Conservation (phyloP, 176 grass and related monocot species). For the Triticum dicoccoides region DNA sequence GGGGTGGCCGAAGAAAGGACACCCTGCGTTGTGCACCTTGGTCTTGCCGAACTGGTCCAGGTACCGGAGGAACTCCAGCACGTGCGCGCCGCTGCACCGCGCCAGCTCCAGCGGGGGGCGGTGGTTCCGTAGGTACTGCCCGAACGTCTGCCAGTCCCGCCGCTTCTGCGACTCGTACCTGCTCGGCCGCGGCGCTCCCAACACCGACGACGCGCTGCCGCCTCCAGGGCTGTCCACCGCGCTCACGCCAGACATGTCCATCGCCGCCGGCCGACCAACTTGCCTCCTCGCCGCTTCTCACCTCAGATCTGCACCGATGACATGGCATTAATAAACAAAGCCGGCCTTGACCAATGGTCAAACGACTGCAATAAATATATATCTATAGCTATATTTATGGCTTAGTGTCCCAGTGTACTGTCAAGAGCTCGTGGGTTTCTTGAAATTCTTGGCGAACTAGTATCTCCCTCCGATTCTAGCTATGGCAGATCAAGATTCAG, state of each 20-base stretch:
- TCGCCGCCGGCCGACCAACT: background rate
- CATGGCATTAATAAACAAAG: constrained; percentile 1
- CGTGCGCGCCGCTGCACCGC: constrained; percentile 68
- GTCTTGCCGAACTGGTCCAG: constrained; percentile 88
- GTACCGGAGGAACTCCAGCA: constrained; percentile 72
- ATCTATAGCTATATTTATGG: no score
- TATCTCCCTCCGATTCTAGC: background rate
- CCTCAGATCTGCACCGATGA: constrained; percentile 21
- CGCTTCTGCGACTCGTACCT: constrained; percentile 85
- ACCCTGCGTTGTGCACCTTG: constrained; percentile 51
- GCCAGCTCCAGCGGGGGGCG: constrained; percentile 55
- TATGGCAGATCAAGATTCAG: background rate
- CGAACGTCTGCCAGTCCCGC: constrained; percentile 78
- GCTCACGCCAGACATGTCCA: background rate
- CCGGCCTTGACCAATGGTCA: background rate
- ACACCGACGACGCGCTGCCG: background rate
- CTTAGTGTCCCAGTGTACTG: no score
- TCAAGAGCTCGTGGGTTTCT: background rate
- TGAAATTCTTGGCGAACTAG: background rate
- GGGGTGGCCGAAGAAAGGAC: constrained; percentile 70
- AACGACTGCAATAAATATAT: background rate
- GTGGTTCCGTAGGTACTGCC: constrained; percentile 73
- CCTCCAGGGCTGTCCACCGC: constrained; percentile 23
- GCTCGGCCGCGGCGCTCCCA: constrained; percentile 33
- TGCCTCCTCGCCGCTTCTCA: background rate